phyloP scores from a whole-genome alignment of 306 rosid species.

The Astragalus membranaceus region DNA sequence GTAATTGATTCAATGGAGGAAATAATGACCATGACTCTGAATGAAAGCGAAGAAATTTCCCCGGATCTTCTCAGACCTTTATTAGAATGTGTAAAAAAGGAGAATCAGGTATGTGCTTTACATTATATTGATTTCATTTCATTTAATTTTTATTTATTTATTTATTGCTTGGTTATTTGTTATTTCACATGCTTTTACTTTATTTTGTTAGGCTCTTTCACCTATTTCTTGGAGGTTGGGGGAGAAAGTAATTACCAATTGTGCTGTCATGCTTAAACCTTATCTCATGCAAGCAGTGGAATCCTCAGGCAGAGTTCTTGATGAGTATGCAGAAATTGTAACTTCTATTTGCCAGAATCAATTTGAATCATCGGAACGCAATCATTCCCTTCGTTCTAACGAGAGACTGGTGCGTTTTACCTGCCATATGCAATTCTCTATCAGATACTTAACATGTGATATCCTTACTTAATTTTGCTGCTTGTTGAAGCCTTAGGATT shows the following conservation, averaged over 20 bases:
- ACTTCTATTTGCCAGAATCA: conserved; percentile 40
- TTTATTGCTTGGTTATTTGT: neutral
- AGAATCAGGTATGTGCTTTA: conserved; percentile 43
- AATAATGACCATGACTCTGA: conserved; percentile 53
- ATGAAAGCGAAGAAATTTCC: conserved; percentile 69
- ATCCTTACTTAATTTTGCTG: neutral
- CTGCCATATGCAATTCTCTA: neutral
- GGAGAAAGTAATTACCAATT: conserved; percentile 50
- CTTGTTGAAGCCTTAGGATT: no score
- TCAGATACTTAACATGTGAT: no score
- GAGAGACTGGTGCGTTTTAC: conserved; percentile 35
- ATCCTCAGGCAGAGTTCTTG: conserved; percentile 34
- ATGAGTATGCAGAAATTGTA: conserved; percentile 45
- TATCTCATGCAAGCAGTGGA: conserved; percentile 45
- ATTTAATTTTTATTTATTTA: neutral
- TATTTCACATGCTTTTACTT: neutral
- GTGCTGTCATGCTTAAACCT: conserved; percentile 54
- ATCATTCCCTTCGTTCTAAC: conserved; percentile 7
- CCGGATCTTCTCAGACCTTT: conserved; percentile 48
- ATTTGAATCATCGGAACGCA: conserved; percentile 11
- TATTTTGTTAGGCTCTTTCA: conserved; percentile 20
- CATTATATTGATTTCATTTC: neutral
- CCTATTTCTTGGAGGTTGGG: conserved; percentile 61
- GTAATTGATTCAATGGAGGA: conserved; percentile 49
- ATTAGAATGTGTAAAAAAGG: conserved; percentile 49